phyloP scores from a whole-genome alignment of 257 asterid species.

The Capsicum chinense region DNA sequence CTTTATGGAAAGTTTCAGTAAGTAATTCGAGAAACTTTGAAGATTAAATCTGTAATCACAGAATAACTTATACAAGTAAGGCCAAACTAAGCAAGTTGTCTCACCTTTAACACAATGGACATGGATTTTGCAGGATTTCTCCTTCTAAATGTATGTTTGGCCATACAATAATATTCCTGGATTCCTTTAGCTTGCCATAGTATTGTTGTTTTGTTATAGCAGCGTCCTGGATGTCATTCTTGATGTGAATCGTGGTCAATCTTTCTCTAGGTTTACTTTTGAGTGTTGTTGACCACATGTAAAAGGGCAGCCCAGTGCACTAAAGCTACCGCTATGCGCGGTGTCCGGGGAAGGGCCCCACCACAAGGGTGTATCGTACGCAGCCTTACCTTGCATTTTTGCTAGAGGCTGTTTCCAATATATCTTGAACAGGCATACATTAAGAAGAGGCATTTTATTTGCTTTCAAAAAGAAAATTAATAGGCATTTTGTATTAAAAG shows the following conservation, averaged over 20 bases:
- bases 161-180: conserved; percentile 15
- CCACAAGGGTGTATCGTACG: too few relatives aligned
- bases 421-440: not conserved
- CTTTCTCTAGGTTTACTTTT: conserved; percentile 26
- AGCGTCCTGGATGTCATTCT: conserved; percentile 1
- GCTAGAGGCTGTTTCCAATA: not conserved
- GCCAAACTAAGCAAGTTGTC: conserved; percentile 18
- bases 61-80: not conserved
- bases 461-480: not conserved
- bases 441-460: conserved; percentile 4
- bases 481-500: not conserved
- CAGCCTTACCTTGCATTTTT: too few relatives aligned
- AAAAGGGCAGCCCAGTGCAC: not conserved
- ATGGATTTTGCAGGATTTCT: conserved; percentile 6
- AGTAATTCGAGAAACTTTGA: not conserved
- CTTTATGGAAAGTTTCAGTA: not conserved
- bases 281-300: conserved; percentile 10
- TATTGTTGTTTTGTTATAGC: conserved; percentile 10
- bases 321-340: too few relatives aligned
- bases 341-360: too few relatives aligned
- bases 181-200: conserved; percentile 22
- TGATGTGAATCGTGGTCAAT: conserved; percentile 21
- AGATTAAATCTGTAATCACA: conserved; percentile 15
- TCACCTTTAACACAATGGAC: conserved; percentile 20
- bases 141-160: not conserved